phyloP scores from a whole-genome alignment of 768 basidiomycete genomes.

The Xanthoconium purpureum region DNA sequence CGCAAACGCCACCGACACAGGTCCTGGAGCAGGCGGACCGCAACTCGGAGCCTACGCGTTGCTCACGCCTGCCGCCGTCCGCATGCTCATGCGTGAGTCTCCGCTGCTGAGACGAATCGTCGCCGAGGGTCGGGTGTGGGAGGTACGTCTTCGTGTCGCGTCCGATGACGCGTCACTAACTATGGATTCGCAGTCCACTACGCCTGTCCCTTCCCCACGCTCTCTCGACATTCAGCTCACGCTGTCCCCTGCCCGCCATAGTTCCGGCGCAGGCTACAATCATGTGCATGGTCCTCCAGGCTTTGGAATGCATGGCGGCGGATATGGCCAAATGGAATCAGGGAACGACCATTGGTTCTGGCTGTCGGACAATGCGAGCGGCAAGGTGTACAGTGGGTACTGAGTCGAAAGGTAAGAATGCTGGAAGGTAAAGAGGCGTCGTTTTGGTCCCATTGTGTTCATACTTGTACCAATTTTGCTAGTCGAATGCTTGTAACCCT shows the following conservation, averaged over 20 bases:
- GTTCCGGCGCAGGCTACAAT: conserved; percentile 11
- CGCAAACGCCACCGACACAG: not conserved
- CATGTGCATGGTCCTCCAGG: conserved; percentile 14
- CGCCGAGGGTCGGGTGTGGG: conserved; percentile 52
- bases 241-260: conserved; percentile 7
- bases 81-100: conserved; percentile 40
- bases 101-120: conserved; percentile 44
- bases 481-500: not conserved
- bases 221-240: conserved; percentile 11
- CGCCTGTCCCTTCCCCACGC: conserved; percentile 9
- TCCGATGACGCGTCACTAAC: not conserved
- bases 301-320: conserved; percentile 19
- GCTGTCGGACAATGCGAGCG: conserved; percentile 13
- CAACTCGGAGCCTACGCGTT: conserved; percentile 15
- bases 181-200: conserved; percentile 7
- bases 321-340: conserved; percentile 16
- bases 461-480: not conserved
- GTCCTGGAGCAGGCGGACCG: not conserved
- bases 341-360: conserved; percentile 26
- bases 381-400: not conserved
- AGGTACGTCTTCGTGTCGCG: conserved; percentile 35
- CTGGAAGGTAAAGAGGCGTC: not conserved
- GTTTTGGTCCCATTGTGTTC: not conserved
- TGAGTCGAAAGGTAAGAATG: not conserved
- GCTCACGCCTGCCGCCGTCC: conserved; percentile 42